Conservation (phyloP, 805 yeast genomes). For the Cyberlindnera samutprakarnensis region DNA sequence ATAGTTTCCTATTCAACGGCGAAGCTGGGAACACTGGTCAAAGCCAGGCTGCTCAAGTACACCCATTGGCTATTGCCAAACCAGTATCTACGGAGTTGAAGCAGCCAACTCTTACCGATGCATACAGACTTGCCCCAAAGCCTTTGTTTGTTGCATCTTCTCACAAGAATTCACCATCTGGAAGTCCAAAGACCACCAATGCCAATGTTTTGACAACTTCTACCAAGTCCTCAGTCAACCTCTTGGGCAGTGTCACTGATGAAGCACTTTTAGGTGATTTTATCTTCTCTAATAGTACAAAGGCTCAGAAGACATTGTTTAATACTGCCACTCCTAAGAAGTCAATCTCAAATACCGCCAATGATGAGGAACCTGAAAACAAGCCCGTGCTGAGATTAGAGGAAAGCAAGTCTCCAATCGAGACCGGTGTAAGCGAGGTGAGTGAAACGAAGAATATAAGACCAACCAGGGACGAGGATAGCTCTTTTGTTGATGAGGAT, state of each 20-base stretch:
- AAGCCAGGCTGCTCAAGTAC: slow-evolving; percentile 29
- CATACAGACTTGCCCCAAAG: slow-evolving; percentile 59
- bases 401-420: slow-evolving; percentile 1
- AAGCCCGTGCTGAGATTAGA: neutral
- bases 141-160: slow-evolving; percentile 36
- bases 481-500: slow-evolving; percentile 36
- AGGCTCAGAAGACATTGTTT: slow-evolving; percentile 6
- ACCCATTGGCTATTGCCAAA: slow-evolving; percentile 42
- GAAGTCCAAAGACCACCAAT: slow-evolving; percentile 1
- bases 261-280: slow-evolving; percentile 48
- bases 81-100: slow-evolving; percentile 47
- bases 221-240: slow-evolving; percentile 9
- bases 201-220: neutral
- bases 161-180: neutral
- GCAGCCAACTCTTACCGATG: slow-evolving; percentile 49
- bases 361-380: slow-evolving; percentile 1
- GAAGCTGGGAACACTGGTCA: slow-evolving; percentile 25
- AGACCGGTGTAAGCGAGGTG: neutral
- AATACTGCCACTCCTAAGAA: neutral
- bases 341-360: slow-evolving; percentile 3
- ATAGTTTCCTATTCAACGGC: slow-evolving; percentile 54
- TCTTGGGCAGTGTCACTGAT: slow-evolving; percentile 47
- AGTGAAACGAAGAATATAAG: neutral
- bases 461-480: slow-evolving; percentile 1
- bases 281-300: slow-evolving; percentile 4